phyloP scores from a whole-genome alignment of 768 basidiomycete genomes.

The Rhizopogon vesiculosus region DNA sequence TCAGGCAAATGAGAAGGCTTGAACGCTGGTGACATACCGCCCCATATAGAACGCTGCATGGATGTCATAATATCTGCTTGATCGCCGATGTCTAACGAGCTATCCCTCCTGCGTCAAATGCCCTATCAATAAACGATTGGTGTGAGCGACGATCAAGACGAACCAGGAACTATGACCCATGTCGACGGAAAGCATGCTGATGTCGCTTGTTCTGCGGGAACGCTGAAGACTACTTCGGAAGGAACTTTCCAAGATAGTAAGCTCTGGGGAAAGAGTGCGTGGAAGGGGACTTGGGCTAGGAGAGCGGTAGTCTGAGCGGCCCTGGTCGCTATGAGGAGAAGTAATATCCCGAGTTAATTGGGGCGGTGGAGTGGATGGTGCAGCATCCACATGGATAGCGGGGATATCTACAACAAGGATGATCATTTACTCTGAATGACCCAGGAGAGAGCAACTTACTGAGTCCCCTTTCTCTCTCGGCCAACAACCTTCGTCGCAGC shows the following conservation, averaged over 20 bases:
- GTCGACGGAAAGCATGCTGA: conserved; percentile 56
- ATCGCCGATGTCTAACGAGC: conserved; percentile 9
- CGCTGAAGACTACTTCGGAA: conserved; percentile 47
- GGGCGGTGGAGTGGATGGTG: conserved; percentile 45
- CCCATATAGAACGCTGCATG: conserved; percentile 68
- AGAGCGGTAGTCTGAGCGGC: conserved; percentile 2
- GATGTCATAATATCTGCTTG: conserved; percentile 43
- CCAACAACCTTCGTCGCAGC: conserved; percentile 64
- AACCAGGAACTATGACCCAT: conserved; percentile 45
- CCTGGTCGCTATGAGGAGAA: conserved; percentile 22
- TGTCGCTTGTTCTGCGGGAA: conserved; percentile 49
- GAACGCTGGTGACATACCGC: conserved; percentile 40
- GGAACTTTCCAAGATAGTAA: conserved; percentile 33
- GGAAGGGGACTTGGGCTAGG: conserved; percentile 5
- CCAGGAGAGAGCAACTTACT: conserved; percentile 23
- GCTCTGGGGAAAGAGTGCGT: conserved; percentile 12
- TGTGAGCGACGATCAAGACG: conserved; percentile 15
- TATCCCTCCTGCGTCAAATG: conserved; percentile 8
- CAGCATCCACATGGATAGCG: conserved; percentile 61
- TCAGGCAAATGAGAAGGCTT: background rate
- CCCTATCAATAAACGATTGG: background rate
- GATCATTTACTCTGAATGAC: conserved; percentile 2
- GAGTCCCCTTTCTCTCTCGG: conserved; percentile 38
- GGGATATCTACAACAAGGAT: conserved; percentile 49
- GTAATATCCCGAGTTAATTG: conserved; percentile 50